phyloP scores from a whole-genome alignment of 139 green algal genomes.

The Asterochloris erici region DNA sequence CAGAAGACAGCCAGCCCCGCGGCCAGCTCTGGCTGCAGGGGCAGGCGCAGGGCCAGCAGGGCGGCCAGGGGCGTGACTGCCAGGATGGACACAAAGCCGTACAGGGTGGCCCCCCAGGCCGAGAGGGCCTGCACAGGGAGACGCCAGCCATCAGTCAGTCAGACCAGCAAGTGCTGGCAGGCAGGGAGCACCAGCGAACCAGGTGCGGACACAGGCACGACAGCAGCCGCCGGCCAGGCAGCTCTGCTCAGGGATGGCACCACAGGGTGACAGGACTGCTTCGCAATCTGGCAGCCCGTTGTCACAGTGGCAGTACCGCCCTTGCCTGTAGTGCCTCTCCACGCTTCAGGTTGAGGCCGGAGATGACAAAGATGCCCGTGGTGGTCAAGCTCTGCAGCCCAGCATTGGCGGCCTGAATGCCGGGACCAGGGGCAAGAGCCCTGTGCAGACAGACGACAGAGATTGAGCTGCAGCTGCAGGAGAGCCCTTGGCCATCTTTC shows the following conservation, averaged over 20 bases:
- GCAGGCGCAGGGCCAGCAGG: constrained; percentile 32
- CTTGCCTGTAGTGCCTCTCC: constrained; percentile 26
- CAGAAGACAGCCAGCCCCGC: constrained; percentile 67
- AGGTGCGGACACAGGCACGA: constrained; percentile 9
- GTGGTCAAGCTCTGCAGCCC: constrained; percentile 31
- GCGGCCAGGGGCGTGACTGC: constrained; percentile 44
- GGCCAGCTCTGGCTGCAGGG: constrained; percentile 39
- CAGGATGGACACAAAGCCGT: constrained; percentile 44
- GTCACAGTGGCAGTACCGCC: not conserved
- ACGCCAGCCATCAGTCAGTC: not conserved
- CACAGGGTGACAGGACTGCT: too few species aligned
- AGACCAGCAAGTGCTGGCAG: constrained; percentile 1
- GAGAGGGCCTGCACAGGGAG: not conserved
- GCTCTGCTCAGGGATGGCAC: not conserved
- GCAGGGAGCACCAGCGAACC: constrained; percentile 14
- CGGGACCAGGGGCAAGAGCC: constrained; percentile 23
- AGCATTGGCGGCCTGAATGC: constrained; percentile 24
- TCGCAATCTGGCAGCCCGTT: not conserved
- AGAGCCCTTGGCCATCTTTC: too few species aligned
- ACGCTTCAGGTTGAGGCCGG: constrained; percentile 18
- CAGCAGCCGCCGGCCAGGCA: not conserved
- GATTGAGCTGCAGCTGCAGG: not conserved
- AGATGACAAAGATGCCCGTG: constrained; percentile 32
- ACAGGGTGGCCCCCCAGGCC: constrained; percentile 20
- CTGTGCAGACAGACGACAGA: constrained; percentile 3